A percentile compares a stretch with the other conserved stretches of the same genome.
phyloP scores from a whole-genome alignment of 2,329 filamentous ascomycete genomes.

The Esteya vermicola region DNA sequence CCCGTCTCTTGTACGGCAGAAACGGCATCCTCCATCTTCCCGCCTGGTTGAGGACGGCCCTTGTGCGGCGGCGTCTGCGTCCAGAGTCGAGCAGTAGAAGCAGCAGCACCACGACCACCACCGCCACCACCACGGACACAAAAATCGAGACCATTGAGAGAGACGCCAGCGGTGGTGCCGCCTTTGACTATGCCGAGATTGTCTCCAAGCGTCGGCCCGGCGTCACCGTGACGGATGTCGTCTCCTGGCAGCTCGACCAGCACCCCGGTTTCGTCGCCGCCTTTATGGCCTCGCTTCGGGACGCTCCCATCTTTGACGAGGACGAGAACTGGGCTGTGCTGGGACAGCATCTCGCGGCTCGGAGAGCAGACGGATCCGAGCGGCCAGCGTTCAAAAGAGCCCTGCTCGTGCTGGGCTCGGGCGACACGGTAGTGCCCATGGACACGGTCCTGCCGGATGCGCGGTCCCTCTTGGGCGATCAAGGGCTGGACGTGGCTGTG shows the following conservation, averaged over 20 bases:
- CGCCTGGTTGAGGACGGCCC: slow-evolving; percentile 35
- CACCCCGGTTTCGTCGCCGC: slow-evolving; percentile 56
- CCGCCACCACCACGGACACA: too few species aligned
- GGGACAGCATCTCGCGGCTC: slow-evolving; percentile 30
- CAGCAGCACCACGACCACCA: too few species aligned
- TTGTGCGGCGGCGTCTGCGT: slow-evolving; percentile 38
- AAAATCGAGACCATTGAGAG: slow-evolving; percentile 14
- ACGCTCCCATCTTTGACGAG: slow-evolving; percentile 55
- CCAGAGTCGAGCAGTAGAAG: too few species aligned
- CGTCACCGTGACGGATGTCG: slow-evolving; percentile 46
- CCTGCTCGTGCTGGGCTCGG: not conserved
- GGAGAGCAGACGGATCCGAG: slow-evolving; percentile 13
- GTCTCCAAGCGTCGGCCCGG: slow-evolving; percentile 26
- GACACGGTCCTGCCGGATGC: not conserved
- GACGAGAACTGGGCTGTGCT: slow-evolving; percentile 47
- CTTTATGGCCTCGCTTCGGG: slow-evolving; percentile 56
- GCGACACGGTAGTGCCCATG: not conserved
- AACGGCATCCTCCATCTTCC: slow-evolving; percentile 50
- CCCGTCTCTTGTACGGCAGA: slow-evolving; percentile 47
- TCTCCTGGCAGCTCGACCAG: slow-evolving; percentile 53
- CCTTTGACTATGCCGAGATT: slow-evolving; percentile 37
- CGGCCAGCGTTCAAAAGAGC: too few species aligned
- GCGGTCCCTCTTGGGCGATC: not conserved
- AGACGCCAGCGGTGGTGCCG: slow-evolving; percentile 21
- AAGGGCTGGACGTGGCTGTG: slow-evolving; percentile 3